Evolutionary conservation across 2,329 filamentous ascomycete genomes (phyloP), one percentile per base, ranked within the genome.

Genomic region (Neophaeococcomyces mojaviensis): DNA sequence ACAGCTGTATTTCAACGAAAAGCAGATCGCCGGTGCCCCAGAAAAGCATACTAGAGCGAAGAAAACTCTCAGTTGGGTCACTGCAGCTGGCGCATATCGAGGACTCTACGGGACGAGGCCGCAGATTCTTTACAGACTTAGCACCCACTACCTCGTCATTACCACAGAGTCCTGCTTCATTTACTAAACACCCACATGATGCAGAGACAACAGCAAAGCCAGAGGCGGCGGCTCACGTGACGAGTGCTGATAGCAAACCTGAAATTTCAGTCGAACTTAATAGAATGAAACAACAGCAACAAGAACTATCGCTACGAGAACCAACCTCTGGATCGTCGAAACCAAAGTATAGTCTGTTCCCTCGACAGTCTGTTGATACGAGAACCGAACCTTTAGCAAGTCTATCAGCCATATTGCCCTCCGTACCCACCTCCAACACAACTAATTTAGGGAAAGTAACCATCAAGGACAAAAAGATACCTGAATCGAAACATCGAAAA

Each of bases 341-440:
- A 15, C 20, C 45, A 10, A 52, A 47, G 10, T 55, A 54, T 24
- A 54, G 46, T 38, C 28, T 55, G 34, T 55, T 55, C 42, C 53
- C 53, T 2, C 48, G 45, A 7, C 26, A 46, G 3, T 46, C 46
- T 13, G 31, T 32, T 7, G 46, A 47, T 20, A 40, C 18, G 38
- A 44, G 12, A 26, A 19, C 9, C 30, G 45, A 13, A 43, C 22
- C 4, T 32, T 42, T 13, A 33, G 41, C 15, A 13, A 22, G 4
- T 33, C 42, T 15, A 33, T 31, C 20, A 28, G 34, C 31, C 39
- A 26, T 15, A 41, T 39, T 35, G 40, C 32, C 48, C 28, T 15
- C 26, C 22, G 36, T 15, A 31, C 31, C 15, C n/a, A 13, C 36
- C 18, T 41, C 12, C 15, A n/a, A 32, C 15, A 33, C n/a, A 28